These are phyloP conservation scores for Arctium lappa DNA, from an alignment of 129 eudicot genomes.

Conservation along the genomic window DNA sequence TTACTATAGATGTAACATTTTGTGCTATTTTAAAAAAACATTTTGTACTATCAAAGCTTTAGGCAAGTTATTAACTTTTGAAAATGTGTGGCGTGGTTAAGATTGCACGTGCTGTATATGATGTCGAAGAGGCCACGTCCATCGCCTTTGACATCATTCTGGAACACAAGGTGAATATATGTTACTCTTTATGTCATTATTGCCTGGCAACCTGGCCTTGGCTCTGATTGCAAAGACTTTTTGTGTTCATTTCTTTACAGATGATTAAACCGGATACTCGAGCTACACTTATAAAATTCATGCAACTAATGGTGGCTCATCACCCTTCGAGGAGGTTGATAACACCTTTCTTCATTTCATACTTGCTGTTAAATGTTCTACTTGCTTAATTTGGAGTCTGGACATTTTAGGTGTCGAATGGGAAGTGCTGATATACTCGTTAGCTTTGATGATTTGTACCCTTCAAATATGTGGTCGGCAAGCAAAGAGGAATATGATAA, in stretches of 20 bases:
- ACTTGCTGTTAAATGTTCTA: neutral
- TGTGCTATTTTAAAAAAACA: neutral
- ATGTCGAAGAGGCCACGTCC: conserved; percentile 92
- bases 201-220: neutral
- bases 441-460: conserved; percentile 68
- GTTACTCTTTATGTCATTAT: conserved; percentile 10
- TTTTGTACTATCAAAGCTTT: neutral
- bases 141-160: conserved; percentile 73
- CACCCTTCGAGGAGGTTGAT: conserved; percentile 84
- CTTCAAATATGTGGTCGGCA: conserved; percentile 35
- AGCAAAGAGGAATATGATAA: conserved; percentile 32
- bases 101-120: conserved; percentile 85
- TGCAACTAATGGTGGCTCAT: conserved; percentile 88
- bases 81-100: conserved; percentile 15
- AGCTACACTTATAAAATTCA: conserved; percentile 67
- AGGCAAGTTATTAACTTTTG: neutral
- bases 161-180: conserved; percentile 56
- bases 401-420: conserved; percentile 62
- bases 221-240: neutral
- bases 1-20: conserved; percentile 5
- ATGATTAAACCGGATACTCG: conserved; percentile 84
- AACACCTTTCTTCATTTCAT: neutral
- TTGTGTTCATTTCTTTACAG: conserved; percentile 30
- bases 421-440: conserved; percentile 89
- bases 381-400: conserved; percentile 16